phyloP scores from a whole-genome alignment of 306 rosid species.

The Pyrus betulifolia region DNA sequence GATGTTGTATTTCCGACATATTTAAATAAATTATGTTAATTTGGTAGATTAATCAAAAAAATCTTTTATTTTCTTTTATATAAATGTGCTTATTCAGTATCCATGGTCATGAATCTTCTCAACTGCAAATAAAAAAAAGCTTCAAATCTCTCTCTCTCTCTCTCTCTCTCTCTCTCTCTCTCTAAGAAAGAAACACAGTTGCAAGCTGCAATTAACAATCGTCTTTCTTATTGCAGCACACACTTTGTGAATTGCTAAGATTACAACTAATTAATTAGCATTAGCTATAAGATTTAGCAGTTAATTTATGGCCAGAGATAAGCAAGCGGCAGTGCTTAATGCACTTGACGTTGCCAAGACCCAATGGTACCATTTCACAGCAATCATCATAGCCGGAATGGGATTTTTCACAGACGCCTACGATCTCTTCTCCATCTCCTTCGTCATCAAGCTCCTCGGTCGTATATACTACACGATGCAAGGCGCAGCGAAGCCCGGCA shows the following conservation, averaged over 20 bases:
- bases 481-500: background rate
- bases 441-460: background rate
- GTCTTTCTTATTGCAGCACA: background rate
- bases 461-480: background rate
- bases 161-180: too few relatives aligned
- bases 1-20: rapidly evolving
- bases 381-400: slow-evolving; percentile 3
- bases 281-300: background rate
- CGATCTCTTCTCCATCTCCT: background rate
- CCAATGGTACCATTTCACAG: background rate
- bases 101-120: too few relatives aligned
- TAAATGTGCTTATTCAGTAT: too few relatives aligned
- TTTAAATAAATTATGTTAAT: too few relatives aligned
- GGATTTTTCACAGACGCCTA: slow-evolving; percentile 7
- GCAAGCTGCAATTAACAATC: too few relatives aligned
- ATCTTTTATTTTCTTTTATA: too few relatives aligned
- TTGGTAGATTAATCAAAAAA: too few relatives aligned
- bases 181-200: too few relatives aligned
- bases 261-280: background rate
- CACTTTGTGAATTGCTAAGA: background rate
- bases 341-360: slow-evolving; percentile 8
- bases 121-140: too few relatives aligned
- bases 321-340: slow-evolving; percentile 1
- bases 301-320: background rate
- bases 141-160: too few relatives aligned